phyloP scores from a whole-genome alignment of 768 basidiomycete species.

The Pisolithus albus region DNA sequence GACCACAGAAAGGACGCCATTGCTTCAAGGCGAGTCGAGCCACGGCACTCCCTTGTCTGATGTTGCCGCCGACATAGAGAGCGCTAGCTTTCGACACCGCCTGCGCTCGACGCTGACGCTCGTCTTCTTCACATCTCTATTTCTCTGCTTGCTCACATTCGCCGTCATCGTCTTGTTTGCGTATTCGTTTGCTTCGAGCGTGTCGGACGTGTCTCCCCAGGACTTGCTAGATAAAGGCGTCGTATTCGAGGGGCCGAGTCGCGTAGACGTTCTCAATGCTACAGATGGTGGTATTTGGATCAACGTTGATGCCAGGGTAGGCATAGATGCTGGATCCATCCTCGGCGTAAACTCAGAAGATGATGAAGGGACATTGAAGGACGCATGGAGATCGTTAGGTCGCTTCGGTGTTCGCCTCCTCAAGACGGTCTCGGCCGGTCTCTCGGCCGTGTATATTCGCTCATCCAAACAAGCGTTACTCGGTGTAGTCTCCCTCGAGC shows the following conservation, averaged over 20 bases:
- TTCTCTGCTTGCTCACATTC: constrained; percentile 40
- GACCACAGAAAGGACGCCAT: constrained; percentile 24
- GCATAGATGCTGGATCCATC: constrained; percentile 60
- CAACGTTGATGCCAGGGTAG: constrained; percentile 48
- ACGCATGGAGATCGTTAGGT: constrained; percentile 60
- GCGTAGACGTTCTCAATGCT: constrained; percentile 55
- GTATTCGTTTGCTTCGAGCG: constrained; percentile 59
- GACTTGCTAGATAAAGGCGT: constrained; percentile 51
- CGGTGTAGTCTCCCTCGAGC: constrained; percentile 39
- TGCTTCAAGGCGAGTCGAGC: constrained; percentile 18
- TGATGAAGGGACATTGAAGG: constrained; percentile 38
- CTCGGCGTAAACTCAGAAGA: constrained; percentile 46
- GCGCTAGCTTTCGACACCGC: constrained; percentile 16
- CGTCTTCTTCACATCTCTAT: constrained; percentile 55
- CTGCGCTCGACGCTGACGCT: constrained; percentile 30
- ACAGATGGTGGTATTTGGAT: constrained; percentile 60
- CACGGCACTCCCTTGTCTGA: constrained; percentile 10
- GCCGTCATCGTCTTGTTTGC: constrained; percentile 45
- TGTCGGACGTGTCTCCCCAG: constrained; percentile 47
- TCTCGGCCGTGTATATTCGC: constrained; percentile 45
- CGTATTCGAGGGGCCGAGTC: constrained; percentile 53
- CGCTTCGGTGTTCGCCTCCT: constrained; percentile 57
- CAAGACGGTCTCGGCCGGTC: constrained; percentile 48
- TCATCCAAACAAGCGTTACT: constrained; percentile 38
- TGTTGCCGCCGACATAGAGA: constrained; percentile 18